Percentiles rank a stretch among this genome's conserved stretches.
phyloP scores from a whole-genome alignment of 2,329 filamentous ascomycete genomes.

The Cladosporium sp. region DNA sequence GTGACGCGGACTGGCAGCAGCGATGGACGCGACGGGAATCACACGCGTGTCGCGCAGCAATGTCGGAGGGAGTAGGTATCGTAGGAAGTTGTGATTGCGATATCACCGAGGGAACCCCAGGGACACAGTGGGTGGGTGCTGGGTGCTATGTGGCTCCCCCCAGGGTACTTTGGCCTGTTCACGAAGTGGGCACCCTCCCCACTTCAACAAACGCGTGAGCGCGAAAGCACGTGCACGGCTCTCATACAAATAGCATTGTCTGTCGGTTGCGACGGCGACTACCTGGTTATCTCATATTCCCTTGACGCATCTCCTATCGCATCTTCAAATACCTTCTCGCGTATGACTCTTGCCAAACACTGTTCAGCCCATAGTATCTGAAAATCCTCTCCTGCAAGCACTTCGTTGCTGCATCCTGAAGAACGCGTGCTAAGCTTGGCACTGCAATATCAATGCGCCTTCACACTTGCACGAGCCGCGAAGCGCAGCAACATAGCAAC shows the following conservation, averaged over 20 bases:
- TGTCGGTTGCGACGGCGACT: not conserved
- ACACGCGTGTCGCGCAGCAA: not conserved
- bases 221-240: not conserved
- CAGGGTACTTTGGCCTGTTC: not conserved
- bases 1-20: not conserved
- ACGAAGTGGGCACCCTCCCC: not conserved
- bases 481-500: not conserved
- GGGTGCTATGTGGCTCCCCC: not conserved
- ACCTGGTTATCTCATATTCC: not conserved
- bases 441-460: slow-evolving; percentile 6
- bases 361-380: too few relatives aligned
- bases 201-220: not conserved
- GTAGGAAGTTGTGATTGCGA: not conserved
- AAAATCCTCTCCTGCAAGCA: slow-evolving; percentile 5
- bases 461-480: not conserved
- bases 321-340: too few relatives aligned
- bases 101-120: not conserved
- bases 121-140: too few relatives aligned
- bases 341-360: too few relatives aligned
- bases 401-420: slow-evolving; percentile 10
- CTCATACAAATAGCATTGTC: not conserved
- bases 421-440: slow-evolving; percentile 12
- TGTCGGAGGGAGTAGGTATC: not conserved
- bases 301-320: not conserved
- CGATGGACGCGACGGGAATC: not conserved